Percentiles rank a stretch among this genome's conserved stretches.
These are phyloP conservation scores for Populus tomentosa DNA, from an alignment of 441 rosid species.

Conservation along the genomic window DNA sequence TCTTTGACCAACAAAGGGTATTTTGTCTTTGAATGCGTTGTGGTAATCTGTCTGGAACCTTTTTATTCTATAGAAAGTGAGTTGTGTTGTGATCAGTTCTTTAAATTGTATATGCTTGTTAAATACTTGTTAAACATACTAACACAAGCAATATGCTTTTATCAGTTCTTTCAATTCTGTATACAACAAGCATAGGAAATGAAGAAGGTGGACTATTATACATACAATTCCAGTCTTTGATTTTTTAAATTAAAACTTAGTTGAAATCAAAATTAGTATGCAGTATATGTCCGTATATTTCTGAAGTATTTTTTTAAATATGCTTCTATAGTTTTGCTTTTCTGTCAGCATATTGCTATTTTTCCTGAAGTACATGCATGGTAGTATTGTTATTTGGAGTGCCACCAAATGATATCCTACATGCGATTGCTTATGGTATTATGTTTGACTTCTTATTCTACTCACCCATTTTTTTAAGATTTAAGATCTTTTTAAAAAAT, in stretches of 20 bases:
- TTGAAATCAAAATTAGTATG: background rate
- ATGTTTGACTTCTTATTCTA: background rate
- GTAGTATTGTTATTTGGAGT: slow-evolving; percentile 5
- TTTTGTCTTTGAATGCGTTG: too few species aligned
- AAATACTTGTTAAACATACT: background rate
- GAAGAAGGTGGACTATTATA: background rate
- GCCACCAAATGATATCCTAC: background rate
- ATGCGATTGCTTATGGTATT: background rate
- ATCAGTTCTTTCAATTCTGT: background rate
- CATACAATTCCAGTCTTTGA: background rate
- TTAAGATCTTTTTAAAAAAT: background rate
- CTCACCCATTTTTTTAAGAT: background rate
- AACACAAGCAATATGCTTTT: background rate
- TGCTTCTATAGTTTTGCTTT: slow-evolving; percentile 1
- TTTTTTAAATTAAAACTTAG: background rate
- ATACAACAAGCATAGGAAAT: background rate
- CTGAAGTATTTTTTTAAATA: background rate
- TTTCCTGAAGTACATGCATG: slow-evolving; percentile 7
- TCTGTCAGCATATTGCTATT: background rate
- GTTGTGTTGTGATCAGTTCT: too few species aligned
- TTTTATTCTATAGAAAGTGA: too few species aligned
- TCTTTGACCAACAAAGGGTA: too few species aligned
- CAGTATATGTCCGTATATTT: background rate
- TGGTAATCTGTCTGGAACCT: too few species aligned
- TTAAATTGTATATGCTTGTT: background rate